A percentile compares a stretch with the other conserved stretches of the same genome.
These are phyloP conservation scores for Fomitopsis palustris DNA, from an alignment of 1,284 basidiomycete genomes.

Conservation along the genomic window DNA sequence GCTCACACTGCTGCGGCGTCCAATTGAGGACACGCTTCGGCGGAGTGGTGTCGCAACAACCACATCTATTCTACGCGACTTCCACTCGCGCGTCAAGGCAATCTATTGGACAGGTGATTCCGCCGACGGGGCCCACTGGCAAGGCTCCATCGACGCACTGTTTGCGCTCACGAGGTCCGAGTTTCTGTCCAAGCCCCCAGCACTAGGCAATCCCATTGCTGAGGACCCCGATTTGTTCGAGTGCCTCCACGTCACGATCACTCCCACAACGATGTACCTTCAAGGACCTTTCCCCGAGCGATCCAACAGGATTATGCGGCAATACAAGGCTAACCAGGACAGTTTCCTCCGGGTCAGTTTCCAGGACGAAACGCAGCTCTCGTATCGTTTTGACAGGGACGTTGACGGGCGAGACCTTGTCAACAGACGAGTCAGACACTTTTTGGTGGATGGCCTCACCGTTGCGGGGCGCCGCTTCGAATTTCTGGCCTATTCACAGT, in stretches of 20 bases:
- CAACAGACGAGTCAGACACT: slow-evolving; percentile 36
- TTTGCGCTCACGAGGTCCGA: slow-evolving; percentile 10
- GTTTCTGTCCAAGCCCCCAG: slow-evolving; percentile 19
- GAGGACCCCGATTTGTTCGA: slow-evolving; percentile 39
- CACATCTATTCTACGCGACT: slow-evolving; percentile 40
- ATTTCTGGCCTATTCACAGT: slow-evolving; percentile 57
- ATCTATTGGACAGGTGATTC: slow-evolving; percentile 25
- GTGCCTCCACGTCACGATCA: slow-evolving; percentile 52
- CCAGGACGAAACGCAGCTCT: slow-evolving; percentile 50
- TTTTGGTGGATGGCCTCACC: slow-evolving; percentile 41
- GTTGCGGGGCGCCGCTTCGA: slow-evolving; percentile 49
- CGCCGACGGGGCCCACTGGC: background rate
- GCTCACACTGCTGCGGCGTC: slow-evolving; percentile 33
- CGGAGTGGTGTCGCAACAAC: slow-evolving; percentile 34
- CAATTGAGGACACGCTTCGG: slow-evolving; percentile 30
- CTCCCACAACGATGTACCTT: slow-evolving; percentile 54
- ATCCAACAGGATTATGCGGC: slow-evolving; percentile 61
- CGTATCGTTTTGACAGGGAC: slow-evolving; percentile 48
- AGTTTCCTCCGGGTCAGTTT: slow-evolving; percentile 65
- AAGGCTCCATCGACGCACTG: slow-evolving; percentile 5
- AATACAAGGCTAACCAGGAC: slow-evolving; percentile 44
- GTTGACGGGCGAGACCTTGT: slow-evolving; percentile 47
- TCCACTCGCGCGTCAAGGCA: slow-evolving; percentile 30
- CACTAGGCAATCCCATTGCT: background rate
- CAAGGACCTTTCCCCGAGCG: slow-evolving; percentile 63